Evolutionary conservation across 306 rosid genomes (phyloP).

Genomic region (Rubus idaeus): DNA sequence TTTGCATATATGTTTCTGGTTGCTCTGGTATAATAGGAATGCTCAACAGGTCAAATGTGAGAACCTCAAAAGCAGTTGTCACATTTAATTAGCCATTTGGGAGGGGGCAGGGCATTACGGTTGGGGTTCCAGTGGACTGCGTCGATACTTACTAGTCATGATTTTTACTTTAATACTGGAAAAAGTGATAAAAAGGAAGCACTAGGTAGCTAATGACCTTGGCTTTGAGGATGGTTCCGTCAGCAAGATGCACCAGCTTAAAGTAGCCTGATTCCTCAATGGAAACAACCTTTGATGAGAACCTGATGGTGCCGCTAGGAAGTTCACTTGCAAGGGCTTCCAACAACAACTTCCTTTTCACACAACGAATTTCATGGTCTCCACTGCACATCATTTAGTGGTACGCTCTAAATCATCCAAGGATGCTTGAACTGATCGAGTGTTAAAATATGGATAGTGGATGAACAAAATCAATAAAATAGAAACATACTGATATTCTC

Average conservation of each 20-base stretch:
- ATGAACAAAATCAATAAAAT: neutral
- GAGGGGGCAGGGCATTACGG: neutral
- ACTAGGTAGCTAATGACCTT: constrained; percentile 35
- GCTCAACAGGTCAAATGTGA: neutral
- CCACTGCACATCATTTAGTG: constrained; percentile 18
- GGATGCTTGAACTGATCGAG: neutral
- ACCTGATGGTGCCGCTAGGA: constrained; percentile 63
- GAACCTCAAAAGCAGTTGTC: neutral
- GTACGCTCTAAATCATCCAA: neutral
- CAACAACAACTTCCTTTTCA: constrained; percentile 48
- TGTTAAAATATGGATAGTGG: neutral
- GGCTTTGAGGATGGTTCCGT: constrained; percentile 57
- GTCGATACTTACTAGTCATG: neutral
- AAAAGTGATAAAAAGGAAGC: neutral
- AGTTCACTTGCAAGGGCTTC: constrained; percentile 67
- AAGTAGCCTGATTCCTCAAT: constrained; percentile 55
- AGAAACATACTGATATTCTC: neutral
- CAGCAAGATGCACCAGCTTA: constrained; percentile 67
- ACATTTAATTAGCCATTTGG: neutral
- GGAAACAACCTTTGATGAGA: constrained; percentile 66
- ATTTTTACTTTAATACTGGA: neutral
- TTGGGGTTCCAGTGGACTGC: neutral
- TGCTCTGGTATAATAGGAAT: neutral
- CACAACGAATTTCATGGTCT: constrained; percentile 49
- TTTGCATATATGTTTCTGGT: neutral